Evolutionary conservation across 2,329 filamentous ascomycete species (phyloP).

Genomic region (Fusarium aywerte): DNA sequence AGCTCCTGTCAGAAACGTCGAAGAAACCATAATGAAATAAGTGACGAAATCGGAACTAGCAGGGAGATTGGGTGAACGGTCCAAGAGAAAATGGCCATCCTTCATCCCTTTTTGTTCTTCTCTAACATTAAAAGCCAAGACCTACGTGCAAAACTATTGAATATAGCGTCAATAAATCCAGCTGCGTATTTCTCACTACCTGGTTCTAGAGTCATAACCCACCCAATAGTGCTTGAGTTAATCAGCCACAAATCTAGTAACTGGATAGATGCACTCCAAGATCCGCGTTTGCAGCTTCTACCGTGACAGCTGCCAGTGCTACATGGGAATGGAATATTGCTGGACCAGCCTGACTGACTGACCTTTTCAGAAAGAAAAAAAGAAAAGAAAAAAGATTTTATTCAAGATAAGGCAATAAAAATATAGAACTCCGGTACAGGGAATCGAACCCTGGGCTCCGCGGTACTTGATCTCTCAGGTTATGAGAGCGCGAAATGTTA

Average conservation of each 20-base stretch:
- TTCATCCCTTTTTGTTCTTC: not conserved
- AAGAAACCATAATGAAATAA: not conserved
- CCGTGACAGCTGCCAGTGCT: too few species aligned
- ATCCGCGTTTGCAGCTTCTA: too few species aligned
- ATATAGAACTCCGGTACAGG: slow-evolving; percentile 8
- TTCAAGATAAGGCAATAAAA: too few species aligned
- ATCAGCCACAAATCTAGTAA: too few species aligned
- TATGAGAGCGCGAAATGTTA: slow-evolving; percentile 50
- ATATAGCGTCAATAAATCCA: not conserved
- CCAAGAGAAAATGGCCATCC: not conserved
- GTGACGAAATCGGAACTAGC: not conserved
- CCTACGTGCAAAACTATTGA: too few species aligned
- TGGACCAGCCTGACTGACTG: too few species aligned
- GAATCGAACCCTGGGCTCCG: slow-evolving; percentile 10
- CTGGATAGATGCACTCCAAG: too few species aligned
- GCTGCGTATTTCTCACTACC: too few species aligned
- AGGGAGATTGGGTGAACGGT: rapidly evolving
- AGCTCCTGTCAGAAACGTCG: not conserved
- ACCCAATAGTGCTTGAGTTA: too few species aligned
- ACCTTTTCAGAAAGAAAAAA: not conserved
- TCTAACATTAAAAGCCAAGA: not conserved
- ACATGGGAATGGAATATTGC: too few species aligned
- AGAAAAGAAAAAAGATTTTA: too few species aligned
- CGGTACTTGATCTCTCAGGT: slow-evolving; percentile 36
- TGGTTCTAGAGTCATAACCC: too few species aligned